Percentiles rank a stretch among this genome's conserved stretches.
Conservation (phyloP, 148 eudicot species). For the Fallopia convolvulus region DNA sequence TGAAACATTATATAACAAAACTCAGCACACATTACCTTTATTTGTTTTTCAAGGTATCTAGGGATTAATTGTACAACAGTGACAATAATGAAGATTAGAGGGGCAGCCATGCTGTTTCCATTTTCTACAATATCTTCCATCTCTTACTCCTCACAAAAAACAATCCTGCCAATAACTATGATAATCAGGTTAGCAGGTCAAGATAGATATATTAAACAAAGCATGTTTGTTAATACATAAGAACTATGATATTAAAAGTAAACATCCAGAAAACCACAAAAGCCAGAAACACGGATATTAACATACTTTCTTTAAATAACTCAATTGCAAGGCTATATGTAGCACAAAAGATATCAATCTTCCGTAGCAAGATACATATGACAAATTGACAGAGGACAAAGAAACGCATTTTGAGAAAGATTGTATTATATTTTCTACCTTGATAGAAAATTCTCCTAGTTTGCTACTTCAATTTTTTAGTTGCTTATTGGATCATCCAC, state of each 20-base stretch:
- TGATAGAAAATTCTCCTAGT: not conserved
- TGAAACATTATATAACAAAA: not conserved
- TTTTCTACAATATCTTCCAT: conserved; percentile 12
- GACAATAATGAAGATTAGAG: conserved; percentile 30
- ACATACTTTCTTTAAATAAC: not conserved
- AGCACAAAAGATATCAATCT: not conserved
- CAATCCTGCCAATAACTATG: not conserved
- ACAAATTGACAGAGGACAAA: not conserved
- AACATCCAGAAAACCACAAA: not conserved
- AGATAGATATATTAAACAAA: not conserved
- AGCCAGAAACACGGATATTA: not conserved
- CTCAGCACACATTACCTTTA: conserved; percentile 20
- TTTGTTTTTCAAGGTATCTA: conserved; percentile 25
- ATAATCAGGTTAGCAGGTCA: not conserved
- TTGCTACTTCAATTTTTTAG: not conserved
- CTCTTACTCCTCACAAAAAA: not conserved
- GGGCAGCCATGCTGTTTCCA: conserved; percentile 30
- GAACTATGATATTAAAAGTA: not conserved
- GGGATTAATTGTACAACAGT: conserved; percentile 27
- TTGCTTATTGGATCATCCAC: not conserved
- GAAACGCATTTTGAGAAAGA: not conserved
- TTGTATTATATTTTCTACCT: not conserved
- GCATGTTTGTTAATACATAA: not conserved
- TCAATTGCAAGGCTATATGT: not conserved
- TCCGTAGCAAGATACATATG: not conserved